Evolutionary conservation across 148 eudicot genomes (phyloP), one percentile per base, ranked within the genome.

Genomic region (Diospyros kaki): DNA sequence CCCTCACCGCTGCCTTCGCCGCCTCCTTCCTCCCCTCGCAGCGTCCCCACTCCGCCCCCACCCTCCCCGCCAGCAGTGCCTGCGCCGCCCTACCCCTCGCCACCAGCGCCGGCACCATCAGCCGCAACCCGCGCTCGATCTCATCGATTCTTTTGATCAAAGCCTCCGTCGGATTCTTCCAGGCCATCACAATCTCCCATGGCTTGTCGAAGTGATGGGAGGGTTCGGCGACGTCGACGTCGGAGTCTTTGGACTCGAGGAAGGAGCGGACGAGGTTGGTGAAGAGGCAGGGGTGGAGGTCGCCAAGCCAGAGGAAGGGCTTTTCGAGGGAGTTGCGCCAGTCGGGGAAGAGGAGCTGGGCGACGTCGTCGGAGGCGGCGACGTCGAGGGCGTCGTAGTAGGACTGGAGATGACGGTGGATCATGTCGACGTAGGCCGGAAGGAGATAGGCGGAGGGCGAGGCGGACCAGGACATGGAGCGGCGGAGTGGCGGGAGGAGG

Each of bases 301-400:
- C 94, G 12, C 92, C 98, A 17, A 94, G 73, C 89, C 87, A 94
- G 44, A 94, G 90, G 69, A 90, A 94, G 73, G 97, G 96, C 9
- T 74, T 78, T 62, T 90, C 96, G 56, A 92, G 77, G 1, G 87
- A 18, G 77, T 73, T 87, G 2, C 92, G 89, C 86, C 86, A 88
- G 0, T 83, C 77, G 12, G 98, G 97, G 83, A 70, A 82, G 65
- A 92, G 87, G 50, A 88, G 73, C 8, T 79, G 90, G 2, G 96
- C 70, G 70, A 87, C 84, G 75, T 84, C 91, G 73, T 71, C 62
- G 46, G 76, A 41, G 45, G 93, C 86, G 70, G 97, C 93, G 55
- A 69, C 55, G 68, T 94, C 97, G 8, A 94, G 93, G 70, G 93
- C 83, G 45, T 83, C 39, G 87, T 87, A 92, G 86, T 90, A 88